These are phyloP conservation scores for Tetraselmis chui DNA, from an alignment of 139 green algal genomes.

Conservation along the genomic window DNA sequence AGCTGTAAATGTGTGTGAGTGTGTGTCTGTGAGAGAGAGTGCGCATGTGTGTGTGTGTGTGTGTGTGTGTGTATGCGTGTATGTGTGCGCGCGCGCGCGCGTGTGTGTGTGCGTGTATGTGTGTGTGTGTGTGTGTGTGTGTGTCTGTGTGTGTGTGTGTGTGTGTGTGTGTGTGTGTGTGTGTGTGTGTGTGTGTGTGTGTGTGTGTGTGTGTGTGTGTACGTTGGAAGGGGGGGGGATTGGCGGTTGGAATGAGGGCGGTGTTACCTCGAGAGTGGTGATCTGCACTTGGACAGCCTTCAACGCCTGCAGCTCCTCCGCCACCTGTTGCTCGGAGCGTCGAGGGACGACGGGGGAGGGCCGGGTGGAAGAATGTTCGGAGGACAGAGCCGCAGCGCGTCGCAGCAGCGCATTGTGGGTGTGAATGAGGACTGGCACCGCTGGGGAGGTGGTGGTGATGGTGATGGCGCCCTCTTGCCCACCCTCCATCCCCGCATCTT, in stretches of 20 bases:
- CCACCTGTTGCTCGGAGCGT: too few relatives aligned
- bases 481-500: not conserved
- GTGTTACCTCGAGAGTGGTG: too few relatives aligned
- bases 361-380: too few relatives aligned
- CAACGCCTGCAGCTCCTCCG: not conserved
- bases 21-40: too few relatives aligned
- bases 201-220: not conserved
- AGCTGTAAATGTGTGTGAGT: too few relatives aligned
- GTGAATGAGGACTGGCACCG: not conserved
- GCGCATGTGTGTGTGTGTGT: too few relatives aligned
- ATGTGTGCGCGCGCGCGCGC: too few relatives aligned
- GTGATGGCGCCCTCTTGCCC: not conserved
- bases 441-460: not conserved
- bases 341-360: too few relatives aligned
- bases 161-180: not conserved
- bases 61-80: too few relatives aligned
- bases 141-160: not conserved
- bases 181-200: not conserved
- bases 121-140: not conserved
- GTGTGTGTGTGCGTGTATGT: not conserved
- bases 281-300: not conserved
- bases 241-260: too few relatives aligned
- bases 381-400: not conserved
- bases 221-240: not conserved
- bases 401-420: not conserved